Evolutionary conservation across 2,329 filamentous ascomycete genomes (phyloP), one percentile per base, ranked within the genome.

Genomic region (Aspergillus sp.): DNA sequence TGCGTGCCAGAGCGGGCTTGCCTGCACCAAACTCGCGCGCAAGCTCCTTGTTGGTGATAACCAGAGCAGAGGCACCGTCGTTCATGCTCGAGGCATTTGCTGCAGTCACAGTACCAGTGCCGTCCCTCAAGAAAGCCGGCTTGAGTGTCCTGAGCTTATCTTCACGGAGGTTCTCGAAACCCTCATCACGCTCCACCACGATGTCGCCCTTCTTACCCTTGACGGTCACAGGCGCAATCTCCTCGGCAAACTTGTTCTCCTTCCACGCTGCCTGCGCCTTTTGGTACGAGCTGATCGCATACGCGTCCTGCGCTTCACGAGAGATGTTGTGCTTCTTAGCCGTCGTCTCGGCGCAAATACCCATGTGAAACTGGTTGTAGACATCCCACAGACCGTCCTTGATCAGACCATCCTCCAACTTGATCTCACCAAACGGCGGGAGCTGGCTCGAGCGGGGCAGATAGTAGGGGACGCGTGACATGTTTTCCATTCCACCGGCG

Each of bases 301-400:
- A 98, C 66, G 90, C 85, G 72, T 99, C 95, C 80, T 99, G 95
- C 75, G 91, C 88, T 77, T 97, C 88, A 15, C 95, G 84, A 8
- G 90, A 89, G 65, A 99, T 86, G 1, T 85, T 81, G 77, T 92
- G 86, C 71, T 93, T 94, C 83, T 96, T 97, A 52, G 91, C 95
- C 1, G 94, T 97, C 68, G 90, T 92, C 81, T 99, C 95, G 17
- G 93, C 93, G 75, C 95, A 99, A 70, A 95, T 93, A 48, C 95
- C 95, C 95, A 99, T 99, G 79, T 98, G 95, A 72, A 97, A 91
- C 75, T 97, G 87, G 76, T 96, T 93, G 79, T 97, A 99, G 15
- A 97, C 94, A 75, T 99, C 95, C 82, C 92, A 97, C 64, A 99
- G 80, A 0, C 95, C 95, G 73, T 99, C 95, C 77, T 95, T 95